A percentile compares a stretch with the other conserved stretches of the same genome.
Evolutionary conservation across 345 rosid species (phyloP).

Genomic region (Populus tremula): DNA sequence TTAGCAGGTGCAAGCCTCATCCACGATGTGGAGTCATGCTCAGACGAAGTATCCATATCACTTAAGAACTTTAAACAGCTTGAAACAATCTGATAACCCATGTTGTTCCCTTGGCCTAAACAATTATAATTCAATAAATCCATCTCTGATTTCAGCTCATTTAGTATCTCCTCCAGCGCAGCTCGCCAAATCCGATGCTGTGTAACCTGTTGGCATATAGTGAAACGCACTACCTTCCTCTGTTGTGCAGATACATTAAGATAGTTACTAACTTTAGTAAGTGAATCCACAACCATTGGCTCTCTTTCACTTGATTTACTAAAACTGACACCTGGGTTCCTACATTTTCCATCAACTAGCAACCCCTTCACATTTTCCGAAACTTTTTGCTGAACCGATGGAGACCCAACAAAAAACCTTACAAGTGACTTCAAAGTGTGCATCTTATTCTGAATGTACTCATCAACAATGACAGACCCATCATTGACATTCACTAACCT

Average conservation of each 20-base stretch:
- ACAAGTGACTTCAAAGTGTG: slow-evolving; percentile 57
- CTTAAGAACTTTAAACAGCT: slow-evolving; percentile 61
- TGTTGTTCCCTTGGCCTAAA: slow-evolving; percentile 40
- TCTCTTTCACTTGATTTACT: slow-evolving; percentile 47
- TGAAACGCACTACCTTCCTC: slow-evolving; percentile 53
- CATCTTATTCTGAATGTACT: slow-evolving; percentile 39
- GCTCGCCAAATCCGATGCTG: slow-evolving; percentile 69
- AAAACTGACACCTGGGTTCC: slow-evolving; percentile 30
- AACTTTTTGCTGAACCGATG: slow-evolving; percentile 48
- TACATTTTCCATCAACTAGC: slow-evolving; percentile 14
- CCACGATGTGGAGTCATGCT: slow-evolving; percentile 59
- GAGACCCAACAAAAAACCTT: slow-evolving; percentile 59
- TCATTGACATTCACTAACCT: slow-evolving; percentile 43
- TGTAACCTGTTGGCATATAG: slow-evolving; percentile 67
- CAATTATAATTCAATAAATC: slow-evolving; percentile 35
- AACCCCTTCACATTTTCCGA: slow-evolving; percentile 21
- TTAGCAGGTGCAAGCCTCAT: slow-evolving; percentile 56
- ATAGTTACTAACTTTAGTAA: slow-evolving; percentile 50
- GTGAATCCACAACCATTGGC: slow-evolving; percentile 49
- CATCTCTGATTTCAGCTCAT: slow-evolving; percentile 54
- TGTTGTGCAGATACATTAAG: slow-evolving; percentile 69
- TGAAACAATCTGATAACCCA: slow-evolving; percentile 62
- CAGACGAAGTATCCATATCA: slow-evolving; percentile 37
- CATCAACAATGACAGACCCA: slow-evolving; percentile 39
- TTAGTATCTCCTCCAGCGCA: slow-evolving; percentile 53